These are phyloP conservation scores for Anacardium occidentale DNA, from an alignment of 345 rosid genomes.

Conservation along the genomic window DNA sequence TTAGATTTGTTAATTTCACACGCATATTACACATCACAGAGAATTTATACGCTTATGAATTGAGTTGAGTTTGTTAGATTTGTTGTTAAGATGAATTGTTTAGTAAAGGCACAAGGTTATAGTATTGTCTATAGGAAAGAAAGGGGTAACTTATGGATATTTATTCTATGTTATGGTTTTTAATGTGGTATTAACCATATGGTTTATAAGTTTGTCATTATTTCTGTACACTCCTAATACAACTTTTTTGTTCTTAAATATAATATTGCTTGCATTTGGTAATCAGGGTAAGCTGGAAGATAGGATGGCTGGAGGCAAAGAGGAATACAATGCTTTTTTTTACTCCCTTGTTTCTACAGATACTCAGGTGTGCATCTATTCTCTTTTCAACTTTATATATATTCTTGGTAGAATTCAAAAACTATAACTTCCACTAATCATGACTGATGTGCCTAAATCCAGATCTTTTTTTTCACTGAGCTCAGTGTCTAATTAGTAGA, in stretches of 20 bases:
- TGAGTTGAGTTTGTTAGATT: not conserved
- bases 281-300: conserved; percentile 88
- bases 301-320: conserved; percentile 98
- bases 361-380: conserved; percentile 60
- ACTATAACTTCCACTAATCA: not conserved
- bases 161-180: not conserved
- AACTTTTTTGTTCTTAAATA: not conserved
- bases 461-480: too few species aligned
- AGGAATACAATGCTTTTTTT: conserved; percentile 95
- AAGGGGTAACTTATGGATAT: not conserved
- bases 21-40: not conserved
- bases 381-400: not conserved
- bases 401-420: not conserved
- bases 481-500: not conserved
- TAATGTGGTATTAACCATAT: not conserved
- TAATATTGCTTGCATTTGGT: conserved; percentile 1
- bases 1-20: not conserved
- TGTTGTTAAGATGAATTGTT: not conserved
- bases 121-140: not conserved
- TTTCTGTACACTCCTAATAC: not conserved
- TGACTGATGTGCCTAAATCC: not conserved
- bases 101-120: not conserved
- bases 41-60: not conserved
- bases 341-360: conserved; percentile 96
- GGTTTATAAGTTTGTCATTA: not conserved